Percentiles rank a stretch among this genome's conserved stretches.
phyloP scores from a whole-genome alignment of 192 early-diverging fungal genomes.

The Gigaspora rosea region DNA sequence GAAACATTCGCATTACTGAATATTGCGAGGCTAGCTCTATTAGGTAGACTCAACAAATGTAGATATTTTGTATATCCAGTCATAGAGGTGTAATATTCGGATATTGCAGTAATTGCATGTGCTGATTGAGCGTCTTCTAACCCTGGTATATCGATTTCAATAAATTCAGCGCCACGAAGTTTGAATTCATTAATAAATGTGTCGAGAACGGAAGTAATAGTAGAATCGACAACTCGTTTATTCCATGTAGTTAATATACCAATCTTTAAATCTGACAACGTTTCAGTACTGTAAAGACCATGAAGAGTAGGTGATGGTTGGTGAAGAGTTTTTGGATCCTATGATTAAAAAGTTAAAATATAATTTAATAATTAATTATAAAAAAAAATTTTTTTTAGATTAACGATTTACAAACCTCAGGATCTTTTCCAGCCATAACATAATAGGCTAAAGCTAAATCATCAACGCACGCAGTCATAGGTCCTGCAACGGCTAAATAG shows the following conservation, averaged over 20 bases:
- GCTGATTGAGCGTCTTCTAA: conserved; percentile 57
- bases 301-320: conserved; percentile 56
- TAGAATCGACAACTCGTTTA: conserved; percentile 41
- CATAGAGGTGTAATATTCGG: conserved; percentile 48
- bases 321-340: conserved; percentile 48
- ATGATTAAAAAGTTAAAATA: background rate
- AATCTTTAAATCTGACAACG: conserved; percentile 56
- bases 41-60: conserved; percentile 11
- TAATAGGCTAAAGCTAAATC: conserved; percentile 69
- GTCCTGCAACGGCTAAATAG: conserved; percentile 50
- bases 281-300: conserved; percentile 25
- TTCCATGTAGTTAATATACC: conserved; percentile 59
- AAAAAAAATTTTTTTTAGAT: too few relatives aligned
- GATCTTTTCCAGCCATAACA: conserved; percentile 60
- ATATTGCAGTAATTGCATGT: conserved; percentile 63
- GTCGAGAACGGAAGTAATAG: conserved; percentile 36
- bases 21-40: background rate
- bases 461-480: conserved; percentile 68
- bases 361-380: too few relatives aligned
- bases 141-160: conserved; percentile 63
- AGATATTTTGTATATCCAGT: background rate
- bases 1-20: too few relatives aligned
- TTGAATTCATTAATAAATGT: conserved; percentile 40
- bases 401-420: conserved; percentile 32
- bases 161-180: conserved; percentile 59